A percentile compares a stretch with the other conserved stretches of the same genome.
phyloP scores from a whole-genome alignment of 345 rosid species.

The Combretum micranthum region DNA sequence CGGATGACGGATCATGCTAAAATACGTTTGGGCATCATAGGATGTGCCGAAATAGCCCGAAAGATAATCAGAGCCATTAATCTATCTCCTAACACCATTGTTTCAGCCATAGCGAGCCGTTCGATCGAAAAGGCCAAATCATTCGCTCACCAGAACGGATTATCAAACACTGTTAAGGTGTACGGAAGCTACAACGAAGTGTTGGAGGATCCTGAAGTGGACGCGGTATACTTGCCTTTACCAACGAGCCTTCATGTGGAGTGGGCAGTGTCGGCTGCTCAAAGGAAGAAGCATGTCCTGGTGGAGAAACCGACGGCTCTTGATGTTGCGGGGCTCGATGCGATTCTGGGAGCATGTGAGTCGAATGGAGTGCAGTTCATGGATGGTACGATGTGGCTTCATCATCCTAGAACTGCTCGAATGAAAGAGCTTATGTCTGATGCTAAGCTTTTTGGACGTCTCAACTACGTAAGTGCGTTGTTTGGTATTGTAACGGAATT shows the following conservation, averaged over 20 bases:
- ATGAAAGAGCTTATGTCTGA: slow-evolving; percentile 40
- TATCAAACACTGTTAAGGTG: slow-evolving; percentile 22
- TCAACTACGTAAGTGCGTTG: slow-evolving; percentile 13
- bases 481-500: neutral
- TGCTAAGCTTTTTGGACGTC: slow-evolving; percentile 36
- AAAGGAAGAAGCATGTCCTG: slow-evolving; percentile 49
- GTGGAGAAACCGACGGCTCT: slow-evolving; percentile 62
- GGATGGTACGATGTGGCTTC: slow-evolving; percentile 77
- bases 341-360: slow-evolving; percentile 50
- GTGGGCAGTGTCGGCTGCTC: slow-evolving; percentile 57
- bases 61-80: slow-evolving; percentile 53
- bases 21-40: slow-evolving; percentile 54
- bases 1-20: slow-evolving; percentile 21
- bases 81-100: slow-evolving; percentile 34
- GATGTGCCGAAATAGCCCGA: slow-evolving; percentile 45
- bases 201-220: slow-evolving; percentile 41
- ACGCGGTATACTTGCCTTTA: slow-evolving; percentile 57
- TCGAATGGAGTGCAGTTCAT: slow-evolving; percentile 62
- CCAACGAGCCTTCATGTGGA: slow-evolving; percentile 42
- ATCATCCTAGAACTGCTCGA: slow-evolving; percentile 54
- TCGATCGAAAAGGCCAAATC: slow-evolving; percentile 44
- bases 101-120: slow-evolving; percentile 50
- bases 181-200: slow-evolving; percentile 57
- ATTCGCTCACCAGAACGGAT: slow-evolving; percentile 39
- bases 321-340: slow-evolving; percentile 45